phyloP scores from a whole-genome alignment of 75 land plant genomes.

The Cunninghamia lanceolata region DNA sequence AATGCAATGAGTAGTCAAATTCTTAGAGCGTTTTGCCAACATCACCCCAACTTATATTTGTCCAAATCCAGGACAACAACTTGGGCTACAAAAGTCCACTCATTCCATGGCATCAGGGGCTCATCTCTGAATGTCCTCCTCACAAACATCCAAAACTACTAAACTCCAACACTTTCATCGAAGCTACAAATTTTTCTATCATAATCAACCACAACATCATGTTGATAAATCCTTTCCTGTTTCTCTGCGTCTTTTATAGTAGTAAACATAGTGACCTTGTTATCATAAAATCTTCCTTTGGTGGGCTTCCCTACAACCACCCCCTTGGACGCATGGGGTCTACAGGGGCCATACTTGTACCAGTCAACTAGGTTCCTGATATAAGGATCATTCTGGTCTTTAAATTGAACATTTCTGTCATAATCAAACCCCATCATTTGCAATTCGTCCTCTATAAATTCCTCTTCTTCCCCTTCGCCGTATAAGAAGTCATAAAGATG shows the following conservation, averaged over 20 bases:
- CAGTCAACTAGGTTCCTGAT: slow-evolving; percentile 77
- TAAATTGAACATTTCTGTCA: slow-evolving; percentile 65
- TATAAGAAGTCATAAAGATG: slow-evolving; percentile 35
- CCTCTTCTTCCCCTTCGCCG: slow-evolving; percentile 24
- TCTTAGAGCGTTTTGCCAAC: slow-evolving; percentile 40
- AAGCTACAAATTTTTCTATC: slow-evolving; percentile 30
- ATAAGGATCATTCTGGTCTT: slow-evolving; percentile 62
- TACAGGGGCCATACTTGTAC: slow-evolving; percentile 88
- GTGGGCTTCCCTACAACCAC: slow-evolving; percentile 66
- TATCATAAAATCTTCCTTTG: slow-evolving; percentile 54
- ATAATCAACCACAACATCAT: slow-evolving; percentile 48
- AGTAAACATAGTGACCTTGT: slow-evolving; percentile 55
- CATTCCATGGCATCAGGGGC: slow-evolving; percentile 80
- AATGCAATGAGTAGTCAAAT: slow-evolving; percentile 62
- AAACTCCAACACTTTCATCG: slow-evolving; percentile 45
- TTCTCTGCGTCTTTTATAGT: slow-evolving; percentile 66
- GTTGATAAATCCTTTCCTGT: slow-evolving; percentile 61
- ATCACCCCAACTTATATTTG: slow-evolving; percentile 62
- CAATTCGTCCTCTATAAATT: no score
- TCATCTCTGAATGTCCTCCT: no score
- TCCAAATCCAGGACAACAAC: slow-evolving; percentile 65
- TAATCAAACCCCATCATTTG: slow-evolving; percentile 69
- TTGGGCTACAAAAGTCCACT: slow-evolving; percentile 90
- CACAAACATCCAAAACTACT: slow-evolving; percentile 78
- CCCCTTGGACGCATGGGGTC: slow-evolving; percentile 84